These are phyloP conservation scores for Ceratocystis colombiana DNA, from an alignment of 2,329 filamentous ascomycete genomes.

Conservation along the genomic window DNA sequence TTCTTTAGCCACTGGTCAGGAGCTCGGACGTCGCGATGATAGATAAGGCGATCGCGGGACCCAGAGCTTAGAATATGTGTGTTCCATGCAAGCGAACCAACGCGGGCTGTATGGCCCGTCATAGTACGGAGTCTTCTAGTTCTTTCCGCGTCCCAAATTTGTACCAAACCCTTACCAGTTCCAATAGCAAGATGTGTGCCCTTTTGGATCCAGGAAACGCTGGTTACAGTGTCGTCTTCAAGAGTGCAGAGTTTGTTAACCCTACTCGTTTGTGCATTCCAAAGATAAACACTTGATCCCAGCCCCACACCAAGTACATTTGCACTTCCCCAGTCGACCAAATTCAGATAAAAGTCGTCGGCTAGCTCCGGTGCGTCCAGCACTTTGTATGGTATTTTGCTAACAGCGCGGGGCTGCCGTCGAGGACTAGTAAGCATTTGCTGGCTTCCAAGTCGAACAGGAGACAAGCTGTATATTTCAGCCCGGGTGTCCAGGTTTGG, in stretches of 20 bases:
- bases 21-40: constrained; percentile 87
- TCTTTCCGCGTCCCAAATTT: constrained; percentile 94
- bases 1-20: constrained; percentile 84
- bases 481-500: constrained; percentile 81
- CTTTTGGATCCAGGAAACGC: constrained; percentile 96
- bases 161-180: constrained; percentile 85
- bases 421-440: constrained; percentile 85
- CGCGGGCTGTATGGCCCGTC: constrained; percentile 88
- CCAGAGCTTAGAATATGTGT: constrained; percentile 94
- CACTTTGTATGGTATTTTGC: constrained; percentile 96
- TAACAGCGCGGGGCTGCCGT: constrained; percentile 78
- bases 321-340: constrained; percentile 95
- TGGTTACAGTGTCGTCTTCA: constrained; percentile 87
- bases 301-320: constrained; percentile 90
- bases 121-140: constrained; percentile 80
- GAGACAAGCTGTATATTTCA: constrained; percentile 91
- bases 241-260: constrained; percentile 92
- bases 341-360: constrained; percentile 94
- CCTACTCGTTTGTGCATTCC: constrained; percentile 83
- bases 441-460: constrained; percentile 85
- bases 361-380: constrained; percentile 91
- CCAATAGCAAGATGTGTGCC: constrained; percentile 93
- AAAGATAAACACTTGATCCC: constrained; percentile 92
- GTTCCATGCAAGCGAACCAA: constrained; percentile 94
- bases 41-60: constrained; percentile 84